Percentiles rank a stretch among this genome's conserved stretches.
Conservation (phyloP, 768 basidiomycete species). For the Mycena capillaripes region DNA sequence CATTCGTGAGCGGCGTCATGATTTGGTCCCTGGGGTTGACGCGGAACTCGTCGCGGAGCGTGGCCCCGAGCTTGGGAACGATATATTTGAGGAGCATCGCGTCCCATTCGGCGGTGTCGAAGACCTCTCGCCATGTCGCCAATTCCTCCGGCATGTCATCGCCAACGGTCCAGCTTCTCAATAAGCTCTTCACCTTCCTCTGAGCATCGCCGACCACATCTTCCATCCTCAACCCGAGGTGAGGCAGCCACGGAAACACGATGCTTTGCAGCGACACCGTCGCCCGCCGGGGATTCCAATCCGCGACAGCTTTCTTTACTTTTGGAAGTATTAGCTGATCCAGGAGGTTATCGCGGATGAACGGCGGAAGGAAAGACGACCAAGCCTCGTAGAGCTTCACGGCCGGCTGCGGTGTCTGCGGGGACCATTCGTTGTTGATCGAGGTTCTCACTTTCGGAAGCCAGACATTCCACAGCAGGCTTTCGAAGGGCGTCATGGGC, state of each 20-base stretch:
- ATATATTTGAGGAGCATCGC: conserved; percentile 90
- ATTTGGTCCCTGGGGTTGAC: conserved; percentile 94
- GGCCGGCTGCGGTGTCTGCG: conserved; percentile 78
- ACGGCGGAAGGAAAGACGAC: conserved; percentile 88
- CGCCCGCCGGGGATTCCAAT: conserved; percentile 81
- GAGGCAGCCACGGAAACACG: conserved; percentile 96
- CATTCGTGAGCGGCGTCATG: conserved; percentile 83
- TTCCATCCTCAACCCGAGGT: conserved; percentile 87
- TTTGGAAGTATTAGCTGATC: conserved; percentile 97
- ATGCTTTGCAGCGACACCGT: conserved; percentile 78
- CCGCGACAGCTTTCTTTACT: conserved; percentile 83
- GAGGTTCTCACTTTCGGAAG: conserved; percentile 93
- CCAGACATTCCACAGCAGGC: conserved; percentile 95
- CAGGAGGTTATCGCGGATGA: conserved; percentile 94
- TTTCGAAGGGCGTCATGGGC: conserved; percentile 96
- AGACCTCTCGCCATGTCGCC: conserved; percentile 88
- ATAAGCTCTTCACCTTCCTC: conserved; percentile 84
- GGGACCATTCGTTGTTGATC: conserved; percentile 96
- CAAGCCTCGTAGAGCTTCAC: conserved; percentile 90
- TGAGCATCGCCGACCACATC: conserved; percentile 89
- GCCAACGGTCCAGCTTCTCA: conserved; percentile 80
- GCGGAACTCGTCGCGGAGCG: conserved; percentile 87
- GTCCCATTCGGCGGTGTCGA: conserved; percentile 90
- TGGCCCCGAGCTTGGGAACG: conserved; percentile 89
- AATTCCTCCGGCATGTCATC: conserved; percentile 87